Conservation (phyloP, 768 basidiomycete genomes). For the Leccinum ochraceum region DNA sequence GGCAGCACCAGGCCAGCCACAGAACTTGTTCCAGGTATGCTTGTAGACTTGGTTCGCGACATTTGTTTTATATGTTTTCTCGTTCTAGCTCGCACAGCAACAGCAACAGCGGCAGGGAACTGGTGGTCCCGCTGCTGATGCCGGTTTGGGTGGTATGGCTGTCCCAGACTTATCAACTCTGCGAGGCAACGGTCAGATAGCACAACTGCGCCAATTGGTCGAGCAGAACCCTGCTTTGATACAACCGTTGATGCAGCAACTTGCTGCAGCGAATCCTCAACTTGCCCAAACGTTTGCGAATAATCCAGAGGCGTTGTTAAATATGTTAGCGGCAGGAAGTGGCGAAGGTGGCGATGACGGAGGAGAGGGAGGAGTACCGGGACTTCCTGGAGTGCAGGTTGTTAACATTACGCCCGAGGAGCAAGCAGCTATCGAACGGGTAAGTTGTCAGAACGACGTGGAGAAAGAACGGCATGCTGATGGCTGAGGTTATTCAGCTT, state of each 20-base stretch:
- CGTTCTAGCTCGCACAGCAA: conserved; percentile 66
- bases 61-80: background rate
- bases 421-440: conserved; percentile 83
- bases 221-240: conserved; percentile 74
- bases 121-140: conserved; percentile 31
- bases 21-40: conserved; percentile 85
- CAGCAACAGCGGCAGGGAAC: conserved; percentile 44
- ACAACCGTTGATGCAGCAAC: conserved; percentile 83
- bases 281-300: conserved; percentile 66
- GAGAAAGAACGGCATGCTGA: conserved; percentile 4
- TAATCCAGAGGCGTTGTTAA: conserved; percentile 70
- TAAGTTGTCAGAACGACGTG: conserved; percentile 42
- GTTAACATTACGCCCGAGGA: conserved; percentile 87
- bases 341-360: conserved; percentile 40
- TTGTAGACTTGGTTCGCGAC: background rate
- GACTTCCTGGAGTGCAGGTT: conserved; percentile 38
- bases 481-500: conserved; percentile 48
- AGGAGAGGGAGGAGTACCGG: conserved; percentile 27
- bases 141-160: conserved; percentile 21
- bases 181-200: conserved; percentile 62
- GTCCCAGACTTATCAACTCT: conserved; percentile 53
- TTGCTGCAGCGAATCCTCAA: conserved; percentile 71
- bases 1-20: conserved; percentile 49
- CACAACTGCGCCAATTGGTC: conserved; percentile 71
- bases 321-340: conserved; percentile 52